phyloP scores from a whole-genome alignment of 768 basidiomycete genomes.

The Austroboletus eburneus region DNA sequence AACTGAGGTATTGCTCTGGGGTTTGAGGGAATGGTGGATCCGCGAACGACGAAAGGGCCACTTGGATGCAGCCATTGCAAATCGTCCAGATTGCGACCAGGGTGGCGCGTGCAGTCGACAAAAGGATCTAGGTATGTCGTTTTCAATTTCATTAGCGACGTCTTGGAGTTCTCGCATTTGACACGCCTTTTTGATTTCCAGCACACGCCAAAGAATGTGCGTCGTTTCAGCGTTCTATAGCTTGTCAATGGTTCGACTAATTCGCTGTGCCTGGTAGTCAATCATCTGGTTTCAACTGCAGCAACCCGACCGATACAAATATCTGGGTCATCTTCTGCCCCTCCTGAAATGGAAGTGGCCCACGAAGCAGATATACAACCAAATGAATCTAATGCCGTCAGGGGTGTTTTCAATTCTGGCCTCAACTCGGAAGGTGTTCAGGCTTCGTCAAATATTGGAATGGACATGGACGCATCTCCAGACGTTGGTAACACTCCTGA shows the following conservation, averaged over 20 bases:
- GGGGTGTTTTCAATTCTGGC: no score
- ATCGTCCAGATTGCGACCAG: conserved; percentile 65
- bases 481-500: conserved; percentile 3
- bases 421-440: conserved; percentile 8
- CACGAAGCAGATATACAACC: conserved; percentile 3
- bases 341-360: background rate
- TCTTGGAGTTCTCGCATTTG: conserved; percentile 6
- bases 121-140: conserved; percentile 57
- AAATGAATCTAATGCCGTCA: background rate
- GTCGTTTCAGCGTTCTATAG: conserved; percentile 21
- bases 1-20: conserved; percentile 69
- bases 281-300: conserved; percentile 32
- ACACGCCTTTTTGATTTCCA: conserved; percentile 25
- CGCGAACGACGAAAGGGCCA: conserved; percentile 69
- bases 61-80: conserved; percentile 50
- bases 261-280: conserved; percentile 29
- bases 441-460: background rate
- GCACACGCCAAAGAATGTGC: conserved; percentile 76
- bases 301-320: background rate
- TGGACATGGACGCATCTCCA: background rate
- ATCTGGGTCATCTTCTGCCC: conserved; percentile 1
- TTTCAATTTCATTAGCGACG: background rate
- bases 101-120: conserved; percentile 58
- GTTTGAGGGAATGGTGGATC: conserved; percentile 80
- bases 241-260: conserved; percentile 1